A percentile compares a stretch with the other conserved stretches of the same genome.
phyloP scores from a whole-genome alignment of 2,329 filamentous ascomycete genomes.

The Aphanoascus verrucosus region DNA sequence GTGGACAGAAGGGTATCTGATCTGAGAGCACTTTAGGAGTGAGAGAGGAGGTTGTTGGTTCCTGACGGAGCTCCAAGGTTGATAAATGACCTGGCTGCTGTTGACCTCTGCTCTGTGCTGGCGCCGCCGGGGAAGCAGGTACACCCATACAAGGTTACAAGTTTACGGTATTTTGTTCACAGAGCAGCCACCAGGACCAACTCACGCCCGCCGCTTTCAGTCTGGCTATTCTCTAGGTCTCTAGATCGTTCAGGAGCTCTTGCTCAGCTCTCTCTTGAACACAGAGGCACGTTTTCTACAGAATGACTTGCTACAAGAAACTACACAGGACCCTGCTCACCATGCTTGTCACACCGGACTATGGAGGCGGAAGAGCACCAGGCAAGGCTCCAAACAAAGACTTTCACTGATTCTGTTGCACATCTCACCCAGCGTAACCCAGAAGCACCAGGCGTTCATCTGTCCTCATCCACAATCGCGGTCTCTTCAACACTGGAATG shows the following conservation, averaged over 20 bases:
- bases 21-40: background rate
- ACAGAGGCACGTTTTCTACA: background rate
- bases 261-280: background rate
- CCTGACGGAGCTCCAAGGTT: constrained; percentile 5
- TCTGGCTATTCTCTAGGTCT: background rate
- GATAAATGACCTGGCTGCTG: background rate
- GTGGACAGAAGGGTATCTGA: background rate
- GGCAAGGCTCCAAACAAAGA: background rate
- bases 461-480: no score
- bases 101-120: constrained; percentile 6
- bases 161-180: no score
- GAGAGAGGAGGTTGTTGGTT: background rate
- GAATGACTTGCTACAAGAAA: background rate
- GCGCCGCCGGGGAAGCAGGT: constrained; percentile 4
- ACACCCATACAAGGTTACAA: background rate
- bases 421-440: no score
- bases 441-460: no score
- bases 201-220: background rate
- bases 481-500: background rate
- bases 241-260: background rate
- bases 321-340: background rate
- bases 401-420: no score
- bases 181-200: background rate
- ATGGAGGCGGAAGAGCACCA: background rate
- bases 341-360: constrained; percentile 1